Percentiles rank a stretch among this genome's conserved stretches.
Conservation (phyloP, 176 grass and related monocot species). For the Triticum dicoccoides region DNA sequence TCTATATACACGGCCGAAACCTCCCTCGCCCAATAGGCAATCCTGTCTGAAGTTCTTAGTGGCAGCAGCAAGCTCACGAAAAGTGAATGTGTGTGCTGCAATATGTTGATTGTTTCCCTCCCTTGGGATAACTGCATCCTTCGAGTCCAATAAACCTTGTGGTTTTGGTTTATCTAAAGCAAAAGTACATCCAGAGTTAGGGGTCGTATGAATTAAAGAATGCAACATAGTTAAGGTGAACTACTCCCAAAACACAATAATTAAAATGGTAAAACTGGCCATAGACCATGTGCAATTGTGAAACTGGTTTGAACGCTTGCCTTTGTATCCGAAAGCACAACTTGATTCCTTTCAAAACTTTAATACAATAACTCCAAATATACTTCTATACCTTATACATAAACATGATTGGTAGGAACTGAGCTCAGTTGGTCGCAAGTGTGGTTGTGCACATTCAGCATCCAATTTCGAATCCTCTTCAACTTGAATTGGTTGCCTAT, state of each 20-base stretch:
- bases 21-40: slow-evolving; percentile 86
- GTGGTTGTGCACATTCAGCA: not conserved
- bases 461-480: not conserved
- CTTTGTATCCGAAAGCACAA: not conserved
- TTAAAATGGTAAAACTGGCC: slow-evolving; percentile 9
- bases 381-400: not conserved
- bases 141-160: slow-evolving; percentile 53
- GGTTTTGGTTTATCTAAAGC: slow-evolving; percentile 72
- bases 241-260: not conserved
- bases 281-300: not conserved
- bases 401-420: not conserved
- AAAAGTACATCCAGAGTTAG: slow-evolving; percentile 40
- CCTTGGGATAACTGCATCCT: slow-evolving; percentile 58
- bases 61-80: slow-evolving; percentile 76
- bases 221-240: slow-evolving; percentile 15
- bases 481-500: not conserved
- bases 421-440: not conserved
- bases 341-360: not conserved
- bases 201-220: slow-evolving; percentile 8
- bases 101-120: slow-evolving; percentile 69
- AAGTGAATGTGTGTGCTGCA: slow-evolving; percentile 86
- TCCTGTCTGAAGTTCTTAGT: slow-evolving; percentile 83
- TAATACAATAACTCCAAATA: slow-evolving; percentile 14
- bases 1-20: slow-evolving; percentile 90
- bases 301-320: not conserved